Base-by-base conservation (phyloP, 2,329 filamentous ascomycete genomes). In the Fusarium camptoceras region DNA sequence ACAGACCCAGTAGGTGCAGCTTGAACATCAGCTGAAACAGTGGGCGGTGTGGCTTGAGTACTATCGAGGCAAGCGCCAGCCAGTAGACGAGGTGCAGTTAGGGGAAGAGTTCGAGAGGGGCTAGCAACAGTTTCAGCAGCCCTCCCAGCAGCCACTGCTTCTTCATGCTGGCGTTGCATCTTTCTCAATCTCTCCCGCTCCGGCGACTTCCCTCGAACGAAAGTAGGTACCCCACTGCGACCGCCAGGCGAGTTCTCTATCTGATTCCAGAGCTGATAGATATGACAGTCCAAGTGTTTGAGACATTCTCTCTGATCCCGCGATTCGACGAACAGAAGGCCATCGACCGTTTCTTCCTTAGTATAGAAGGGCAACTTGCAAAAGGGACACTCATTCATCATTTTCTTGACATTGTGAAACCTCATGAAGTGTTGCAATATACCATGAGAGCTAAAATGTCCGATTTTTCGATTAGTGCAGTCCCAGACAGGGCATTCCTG, bases 251-350 rank as follows among this genome's bases (percentile, higher is more conserved):
- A 37, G 2, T 37, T 37, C n/a, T 43, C 25, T 16, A 72, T 6
- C 2, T n/a, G 9, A 22, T 60, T 59, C 73, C 73, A 75, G 9
- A 75, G 73, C 1, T 43, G 5, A 14, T 73, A 61, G 37, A 69
- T 27, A 44, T 75, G 73, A 5, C 71, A 75, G 27, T 75, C 73
- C 18, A 73, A 31, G 43, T 75, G 73, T 43, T 60, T 56, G 43
- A 64, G 55, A n/a, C 70, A 64, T 6, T 72, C 66, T 1, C 56
- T 24, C 0, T 25, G 14, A 5, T 56, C 43, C 4, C 42, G 25
- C 3, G 15, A 8, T 6, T n/a, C 11, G 9, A 24, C 6, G 6
- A 27, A 12, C 5, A 14, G 11, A 6, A 39, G 15, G 1, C 46
- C 54, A 9, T 34, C 8, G 9, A 46, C 39, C 4, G 15, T 28